A percentile compares a stretch with the other conserved stretches of the same genome.
Evolutionary conservation across 2,329 filamentous ascomycete species (phyloP).

Genomic region (Epichloe glyceriae): DNA sequence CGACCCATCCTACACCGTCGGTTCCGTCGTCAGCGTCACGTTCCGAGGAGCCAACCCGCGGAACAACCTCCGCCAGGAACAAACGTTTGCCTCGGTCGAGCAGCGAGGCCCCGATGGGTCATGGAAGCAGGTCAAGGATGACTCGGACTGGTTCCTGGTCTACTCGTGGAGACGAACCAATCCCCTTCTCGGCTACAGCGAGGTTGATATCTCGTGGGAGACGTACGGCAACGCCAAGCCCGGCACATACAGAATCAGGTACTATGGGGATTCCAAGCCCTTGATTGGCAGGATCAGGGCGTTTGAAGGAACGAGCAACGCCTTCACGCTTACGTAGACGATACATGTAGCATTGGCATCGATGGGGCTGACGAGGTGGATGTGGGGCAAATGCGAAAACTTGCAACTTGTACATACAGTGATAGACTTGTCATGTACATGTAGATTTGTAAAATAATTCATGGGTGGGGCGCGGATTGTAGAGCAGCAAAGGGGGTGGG

Average conservation of each 20-base stretch:
- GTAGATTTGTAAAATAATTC: no score
- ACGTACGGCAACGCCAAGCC: slow-evolving; percentile 30
- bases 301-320: slow-evolving; percentile 12
- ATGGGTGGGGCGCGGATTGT: no score
- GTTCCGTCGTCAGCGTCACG: slow-evolving; percentile 48
- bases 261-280: slow-evolving; percentile 70
- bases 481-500: no score
- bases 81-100: slow-evolving; percentile 69
- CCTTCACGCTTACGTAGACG: slow-evolving; percentile 9
- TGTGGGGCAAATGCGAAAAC: not conserved
- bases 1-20: slow-evolving; percentile 40
- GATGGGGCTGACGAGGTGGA: not conserved
- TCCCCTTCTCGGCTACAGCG: slow-evolving; percentile 57
- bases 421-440: not conserved
- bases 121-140: slow-evolving; percentile 59
- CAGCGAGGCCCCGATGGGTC: slow-evolving; percentile 27
- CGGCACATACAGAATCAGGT: slow-evolving; percentile 67
- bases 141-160: slow-evolving; percentile 72
- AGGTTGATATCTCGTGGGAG: slow-evolving; percentile 73
- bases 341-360: no score
- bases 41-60: slow-evolving; percentile 85
- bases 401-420: not conserved
- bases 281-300: slow-evolving; percentile 27
- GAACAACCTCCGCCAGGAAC: slow-evolving; percentile 70
- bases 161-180: slow-evolving; percentile 69